Percentiles rank a stretch among this genome's conserved stretches.
These are phyloP conservation scores for Penicillium sp. DNA, from an alignment of 2,329 filamentous ascomycete species.

Conservation along the genomic window DNA sequence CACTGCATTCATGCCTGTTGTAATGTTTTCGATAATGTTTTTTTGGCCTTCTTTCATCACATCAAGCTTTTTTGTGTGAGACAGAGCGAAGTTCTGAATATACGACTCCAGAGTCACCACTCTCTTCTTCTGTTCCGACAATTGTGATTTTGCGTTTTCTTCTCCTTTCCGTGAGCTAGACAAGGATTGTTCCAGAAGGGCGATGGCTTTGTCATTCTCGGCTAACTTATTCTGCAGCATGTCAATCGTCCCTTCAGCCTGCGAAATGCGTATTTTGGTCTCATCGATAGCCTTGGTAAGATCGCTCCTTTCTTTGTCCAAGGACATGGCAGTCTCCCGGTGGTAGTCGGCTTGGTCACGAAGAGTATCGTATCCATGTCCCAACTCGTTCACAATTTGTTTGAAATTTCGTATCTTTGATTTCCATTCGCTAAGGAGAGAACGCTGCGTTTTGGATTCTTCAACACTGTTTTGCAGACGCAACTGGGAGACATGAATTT, in stretches of 20 bases:
- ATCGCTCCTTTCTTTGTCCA: slow-evolving; percentile 28
- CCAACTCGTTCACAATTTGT: slow-evolving; percentile 34
- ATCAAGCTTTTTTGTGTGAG: not conserved
- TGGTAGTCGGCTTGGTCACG: slow-evolving; percentile 31
- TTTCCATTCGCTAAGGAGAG: slow-evolving; percentile 37
- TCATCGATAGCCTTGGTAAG: slow-evolving; percentile 25
- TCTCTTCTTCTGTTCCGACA: slow-evolving; percentile 33
- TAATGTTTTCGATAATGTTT: slow-evolving; percentile 21
- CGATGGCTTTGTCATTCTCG: slow-evolving; percentile 18
- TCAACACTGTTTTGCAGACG: slow-evolving; percentile 21
- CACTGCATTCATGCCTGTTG: slow-evolving; percentile 17
- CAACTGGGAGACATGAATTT: slow-evolving; percentile 20
- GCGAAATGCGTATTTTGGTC: slow-evolving; percentile 22
- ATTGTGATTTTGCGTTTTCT: slow-evolving; percentile 14
- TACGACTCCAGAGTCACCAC: slow-evolving; percentile 31
- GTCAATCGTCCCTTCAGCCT: slow-evolving; percentile 13
- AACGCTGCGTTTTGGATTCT: slow-evolving; percentile 21
- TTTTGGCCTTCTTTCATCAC: slow-evolving; percentile 26
- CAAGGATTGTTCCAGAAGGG: slow-evolving; percentile 27
- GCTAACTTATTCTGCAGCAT: slow-evolving; percentile 21
- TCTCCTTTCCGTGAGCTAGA: slow-evolving; percentile 22
- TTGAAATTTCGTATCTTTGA: slow-evolving; percentile 34
- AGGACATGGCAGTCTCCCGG: slow-evolving; percentile 21
- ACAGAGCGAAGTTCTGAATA: slow-evolving; percentile 24
- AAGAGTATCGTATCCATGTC: slow-evolving; percentile 33